Percentiles rank a stretch among this genome's conserved stretches.
phyloP scores from a whole-genome alignment of 768 basidiomycete genomes.

The Artomyces pyxidatus region DNA sequence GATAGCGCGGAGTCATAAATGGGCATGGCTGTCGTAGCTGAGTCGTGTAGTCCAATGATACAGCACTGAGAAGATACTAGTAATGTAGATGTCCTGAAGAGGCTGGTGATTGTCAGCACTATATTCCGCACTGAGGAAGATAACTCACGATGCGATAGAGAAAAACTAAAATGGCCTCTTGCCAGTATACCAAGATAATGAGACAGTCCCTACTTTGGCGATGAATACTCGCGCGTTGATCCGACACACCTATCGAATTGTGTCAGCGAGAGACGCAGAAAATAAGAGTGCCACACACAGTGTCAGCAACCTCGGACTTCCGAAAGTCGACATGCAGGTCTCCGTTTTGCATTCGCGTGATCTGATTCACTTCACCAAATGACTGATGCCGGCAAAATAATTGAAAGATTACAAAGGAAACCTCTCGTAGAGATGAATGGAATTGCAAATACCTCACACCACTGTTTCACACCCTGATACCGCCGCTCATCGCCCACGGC shows the following conservation, averaged over 20 bases:
- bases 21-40: constrained; percentile 11
- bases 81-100: too few relatives aligned
- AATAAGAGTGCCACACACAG: constrained; percentile 35
- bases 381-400: constrained; percentile 8
- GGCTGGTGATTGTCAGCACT: too few relatives aligned
- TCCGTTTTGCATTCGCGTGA: constrained; percentile 65
- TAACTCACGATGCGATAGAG: too few relatives aligned
- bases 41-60: constrained; percentile 13
- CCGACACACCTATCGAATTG: constrained; percentile 55
- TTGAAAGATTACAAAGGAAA: constrained; percentile 4
- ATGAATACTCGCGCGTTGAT: constrained; percentile 70
- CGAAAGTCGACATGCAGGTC: constrained; percentile 74
- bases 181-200: constrained; percentile 66
- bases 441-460: constrained; percentile 58
- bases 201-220: constrained; percentile 67
- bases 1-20: too few relatives aligned
- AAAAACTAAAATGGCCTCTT: constrained; percentile 27
- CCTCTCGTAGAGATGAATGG: not conserved
- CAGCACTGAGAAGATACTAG: too few relatives aligned
- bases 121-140: too few relatives aligned
- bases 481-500: constrained; percentile 49
- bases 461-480: constrained; percentile 59
- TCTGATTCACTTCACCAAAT: constrained; percentile 70
- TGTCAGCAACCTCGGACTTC: constrained; percentile 72
- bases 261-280: constrained; percentile 6